Base-by-base conservation (phyloP, 768 basidiomycete species). In the Pisolithus sp. region DNA sequence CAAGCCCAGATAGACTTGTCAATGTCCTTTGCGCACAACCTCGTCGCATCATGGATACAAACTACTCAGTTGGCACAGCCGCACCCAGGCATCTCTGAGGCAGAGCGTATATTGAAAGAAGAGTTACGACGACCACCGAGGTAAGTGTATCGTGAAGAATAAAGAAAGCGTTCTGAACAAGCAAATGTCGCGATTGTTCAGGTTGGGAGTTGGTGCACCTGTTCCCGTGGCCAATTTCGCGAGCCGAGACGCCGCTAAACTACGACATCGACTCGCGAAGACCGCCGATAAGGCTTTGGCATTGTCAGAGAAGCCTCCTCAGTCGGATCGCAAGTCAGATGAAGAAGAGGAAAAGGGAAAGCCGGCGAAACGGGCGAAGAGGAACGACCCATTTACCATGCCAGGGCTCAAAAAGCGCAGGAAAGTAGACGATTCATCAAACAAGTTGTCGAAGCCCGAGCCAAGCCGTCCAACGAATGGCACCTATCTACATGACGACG, bases 1-100 rank as follows among this genome's bases (percentile, higher is more conserved):
- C 89, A 90, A 65, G 87, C 88, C n/a, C 86, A 86, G 68, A 82
- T 90, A 48, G 85, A 91, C 66, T 70, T 87, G 60, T 82, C 88
- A 20, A 81, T 90, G 80, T 83, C 88, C 5, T 80, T 83, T 66
- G 81, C 84, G 2, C 79, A 89, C 56, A 75, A 80, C 63, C 74
- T 90, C 59, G 80, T 87, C 41, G 76, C 85, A 20, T 86, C 89
- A 50, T 91, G 89, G 89, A 73, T 91, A 58, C 80, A 81, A 57
- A 78, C 84, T 30, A 68, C 73, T 37, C 59, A 63, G n/a, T 71
- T 70, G 50, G 62, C 73, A 41, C 62, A 72, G 24, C 68, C 62
- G 52, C 69, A 62, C 55, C 67, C 71, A 20, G 46, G 50, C 34
- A 36, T 44, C 18, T 21, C 38, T 18, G 68, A 76, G 51, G 53